Base-by-base conservation (phyloP, 352 stramenopile species). In the Globisporangium lucens region DNA sequence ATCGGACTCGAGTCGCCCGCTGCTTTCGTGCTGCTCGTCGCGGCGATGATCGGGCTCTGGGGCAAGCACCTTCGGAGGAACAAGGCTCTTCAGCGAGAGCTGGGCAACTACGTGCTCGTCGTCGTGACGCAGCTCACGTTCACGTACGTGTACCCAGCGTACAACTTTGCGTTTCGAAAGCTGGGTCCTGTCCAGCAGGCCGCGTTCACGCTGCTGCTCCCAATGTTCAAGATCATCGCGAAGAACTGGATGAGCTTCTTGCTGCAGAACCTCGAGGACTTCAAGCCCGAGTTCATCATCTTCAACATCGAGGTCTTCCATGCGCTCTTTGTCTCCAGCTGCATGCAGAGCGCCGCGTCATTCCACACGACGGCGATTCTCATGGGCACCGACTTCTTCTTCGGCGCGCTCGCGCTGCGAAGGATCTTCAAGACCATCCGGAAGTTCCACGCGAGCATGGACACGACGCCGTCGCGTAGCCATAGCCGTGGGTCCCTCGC, bases 271-370 rank as follows among this genome's bases (percentile, higher is more conserved):
- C 46, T 47, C 30, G 70, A 75, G n/a, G 75, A 83, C 33, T 46
- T 72, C 9, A 77, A 78, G 20, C 74, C 80, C 2, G 77, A 86
- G 61, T 69, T 69, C 0, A 69, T 89, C 5, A 80, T 85, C 22
- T 85, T 89, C 57, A 86, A 83, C 27, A 72, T 82, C 7, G 76
- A 89, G 35, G 66, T 89, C 55, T 89, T 83, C 57, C 76, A 86
- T 57, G 65, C 78, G 41, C 61, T 89, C 4, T 86, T 73, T 27
- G 77, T 85, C 1, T 70, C 79, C 0, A 75, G 73, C 27, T 74
- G 65, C 15, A 80, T 88, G 60, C 71, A 84, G 49, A 75, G 52
- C 0, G 52, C 72, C 4, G 58, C 75, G n/a, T 80, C 71, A 0
- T 65, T 67, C 35, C 47, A 46, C 2, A 79, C 79, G 4, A 76